Percentiles rank a stretch among this genome's conserved stretches.
phyloP scores from a whole-genome alignment of 345 rosid genomes.

The Rhizophora mangle region DNA sequence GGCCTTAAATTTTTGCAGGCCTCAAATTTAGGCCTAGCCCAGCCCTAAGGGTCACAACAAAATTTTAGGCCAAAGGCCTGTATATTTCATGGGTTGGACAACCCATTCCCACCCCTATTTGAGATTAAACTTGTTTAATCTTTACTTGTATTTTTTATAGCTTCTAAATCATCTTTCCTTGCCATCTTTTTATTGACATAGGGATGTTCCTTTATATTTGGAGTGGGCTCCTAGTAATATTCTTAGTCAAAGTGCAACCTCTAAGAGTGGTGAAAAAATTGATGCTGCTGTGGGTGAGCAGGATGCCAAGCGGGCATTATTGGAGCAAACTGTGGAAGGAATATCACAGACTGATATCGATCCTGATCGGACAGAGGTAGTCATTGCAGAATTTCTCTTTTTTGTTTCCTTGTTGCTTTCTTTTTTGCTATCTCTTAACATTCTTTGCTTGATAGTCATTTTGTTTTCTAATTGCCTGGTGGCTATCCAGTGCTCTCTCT shows the following conservation, averaged over 20 bases:
- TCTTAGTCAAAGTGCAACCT: conserved; percentile 41
- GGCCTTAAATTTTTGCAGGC: too few relatives aligned
- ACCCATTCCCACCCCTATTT: too few relatives aligned
- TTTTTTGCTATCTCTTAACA: background rate
- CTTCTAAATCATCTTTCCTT: background rate
- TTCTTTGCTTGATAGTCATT: background rate
- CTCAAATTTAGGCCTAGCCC: too few relatives aligned
- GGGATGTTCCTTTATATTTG: conserved; percentile 88
- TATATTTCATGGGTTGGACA: too few relatives aligned
- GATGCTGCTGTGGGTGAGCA: conserved; percentile 47
- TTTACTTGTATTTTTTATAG: background rate
- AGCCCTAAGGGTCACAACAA: too few relatives aligned
- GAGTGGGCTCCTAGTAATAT: conserved; percentile 93
- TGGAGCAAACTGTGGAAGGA: conserved; percentile 68
- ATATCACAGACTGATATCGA: conserved; percentile 54
- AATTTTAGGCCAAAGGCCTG: too few relatives aligned
- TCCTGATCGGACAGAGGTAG: conserved; percentile 82
- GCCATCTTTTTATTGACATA: conserved; percentile 27
- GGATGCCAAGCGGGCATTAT: conserved; percentile 54
- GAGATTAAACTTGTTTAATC: background rate
- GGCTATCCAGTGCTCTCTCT: background rate
- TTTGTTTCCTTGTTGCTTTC: background rate
- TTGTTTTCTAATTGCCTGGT: background rate
- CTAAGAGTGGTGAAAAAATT: conserved; percentile 33
- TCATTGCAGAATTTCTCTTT: conserved; percentile 9